Evolutionary conservation across 345 rosid genomes (phyloP).

Genomic region (Ailanthus altissimus): DNA sequence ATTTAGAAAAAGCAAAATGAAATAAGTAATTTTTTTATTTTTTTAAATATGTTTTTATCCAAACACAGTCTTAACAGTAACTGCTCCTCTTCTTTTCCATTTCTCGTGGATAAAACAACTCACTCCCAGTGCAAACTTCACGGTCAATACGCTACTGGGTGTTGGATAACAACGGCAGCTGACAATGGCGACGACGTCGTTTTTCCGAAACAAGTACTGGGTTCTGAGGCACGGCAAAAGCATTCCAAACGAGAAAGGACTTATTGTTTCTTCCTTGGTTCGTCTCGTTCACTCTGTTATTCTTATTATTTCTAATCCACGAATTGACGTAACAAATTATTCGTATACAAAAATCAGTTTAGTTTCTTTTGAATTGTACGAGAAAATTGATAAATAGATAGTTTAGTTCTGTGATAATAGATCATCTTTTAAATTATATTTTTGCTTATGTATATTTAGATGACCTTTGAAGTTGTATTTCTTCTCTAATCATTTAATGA

Average conservation of each 20-base stretch:
- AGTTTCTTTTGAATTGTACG: not conserved
- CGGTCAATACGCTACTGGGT: too few relatives aligned
- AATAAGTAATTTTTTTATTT: not conserved
- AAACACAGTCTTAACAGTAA: not conserved
- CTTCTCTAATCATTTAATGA: not conserved
- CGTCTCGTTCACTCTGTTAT: not conserved
- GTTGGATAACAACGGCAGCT: not conserved
- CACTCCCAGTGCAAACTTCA: too few relatives aligned
- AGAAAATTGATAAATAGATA: not conserved
- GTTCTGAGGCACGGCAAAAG: conserved; percentile 81
- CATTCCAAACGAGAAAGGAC: conserved; percentile 88
- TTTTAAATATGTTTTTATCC: not conserved
- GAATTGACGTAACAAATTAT: not conserved
- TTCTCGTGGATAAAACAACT: too few relatives aligned
- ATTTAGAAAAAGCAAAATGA: not conserved
- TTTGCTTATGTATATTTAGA: not conserved
- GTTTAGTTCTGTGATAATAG: too few relatives aligned
- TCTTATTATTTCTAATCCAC: not conserved
- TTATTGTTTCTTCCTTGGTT: conserved; percentile 78
- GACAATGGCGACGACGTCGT: conserved; percentile 43
- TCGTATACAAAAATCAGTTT: not conserved
- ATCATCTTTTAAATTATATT: not conserved
- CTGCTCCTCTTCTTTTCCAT: too few relatives aligned
- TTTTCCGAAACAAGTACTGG: conserved; percentile 68
- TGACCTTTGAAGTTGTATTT: not conserved